Percentiles rank a stretch among this genome's conserved stretches.
Evolutionary conservation across 441 rosid species (phyloP).

Genomic region (Jatropha multifida): DNA sequence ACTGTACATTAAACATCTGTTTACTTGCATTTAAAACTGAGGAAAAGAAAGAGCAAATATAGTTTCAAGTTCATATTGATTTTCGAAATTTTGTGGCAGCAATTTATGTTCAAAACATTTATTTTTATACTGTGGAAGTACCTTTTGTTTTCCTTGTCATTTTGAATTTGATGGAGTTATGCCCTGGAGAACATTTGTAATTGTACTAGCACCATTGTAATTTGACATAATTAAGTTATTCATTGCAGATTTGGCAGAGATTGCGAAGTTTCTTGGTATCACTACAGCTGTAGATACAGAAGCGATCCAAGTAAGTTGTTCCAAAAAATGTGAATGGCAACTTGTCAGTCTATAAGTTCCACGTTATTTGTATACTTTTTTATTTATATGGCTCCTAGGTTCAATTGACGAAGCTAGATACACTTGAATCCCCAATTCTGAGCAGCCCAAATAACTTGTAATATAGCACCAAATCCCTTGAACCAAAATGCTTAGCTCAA

Average conservation of each 20-base stretch:
- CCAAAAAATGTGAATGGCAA: not conserved
- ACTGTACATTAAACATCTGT: not conserved
- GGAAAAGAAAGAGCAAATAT: not conserved
- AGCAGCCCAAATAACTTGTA: not conserved
- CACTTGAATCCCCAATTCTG: not conserved
- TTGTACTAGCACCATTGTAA: not conserved
- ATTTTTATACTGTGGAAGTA: not conserved
- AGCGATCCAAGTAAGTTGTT: conserved; percentile 69
- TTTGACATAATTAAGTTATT: conserved; percentile 9
- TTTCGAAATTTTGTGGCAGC: not conserved
- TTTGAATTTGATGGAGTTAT: not conserved
- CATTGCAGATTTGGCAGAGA: conserved; percentile 83
- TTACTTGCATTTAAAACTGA: conserved; percentile 6
- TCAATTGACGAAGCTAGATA: too few species aligned
- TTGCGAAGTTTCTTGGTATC: conserved; percentile 91
- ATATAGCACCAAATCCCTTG: not conserved
- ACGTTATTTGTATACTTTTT: not conserved
- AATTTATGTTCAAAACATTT: not conserved
- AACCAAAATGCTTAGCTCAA: too few species aligned
- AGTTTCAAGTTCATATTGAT: not conserved
- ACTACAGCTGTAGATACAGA: conserved; percentile 78
- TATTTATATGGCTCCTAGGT: too few species aligned
- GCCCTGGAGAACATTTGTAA: not conserved
- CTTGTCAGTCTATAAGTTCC: not conserved
- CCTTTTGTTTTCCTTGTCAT: not conserved